Percentiles rank a stretch among this genome's conserved stretches.
Evolutionary conservation across 495 filamentous ascomycete species (phyloP).

Genomic region (Aspergillus cavernicola): DNA sequence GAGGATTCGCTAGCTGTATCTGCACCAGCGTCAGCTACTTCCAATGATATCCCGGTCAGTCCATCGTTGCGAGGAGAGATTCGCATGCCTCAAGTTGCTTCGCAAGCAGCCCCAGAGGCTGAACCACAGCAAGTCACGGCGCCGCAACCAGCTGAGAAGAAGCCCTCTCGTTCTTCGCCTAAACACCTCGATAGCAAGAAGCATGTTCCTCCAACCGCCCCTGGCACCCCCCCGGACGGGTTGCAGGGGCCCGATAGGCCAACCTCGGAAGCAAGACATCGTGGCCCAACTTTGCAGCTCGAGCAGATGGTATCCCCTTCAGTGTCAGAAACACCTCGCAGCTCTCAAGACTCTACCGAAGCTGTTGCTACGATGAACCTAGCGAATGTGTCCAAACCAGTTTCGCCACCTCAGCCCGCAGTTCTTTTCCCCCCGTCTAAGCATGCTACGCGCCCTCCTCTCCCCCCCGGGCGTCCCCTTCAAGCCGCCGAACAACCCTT

Average conservation of each 20-base stretch:
- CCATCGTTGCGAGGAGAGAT: constrained; percentile 20
- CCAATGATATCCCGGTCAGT: constrained; percentile 17
- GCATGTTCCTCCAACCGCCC: constrained; percentile 10
- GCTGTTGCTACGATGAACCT: constrained; percentile 11
- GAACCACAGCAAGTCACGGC: constrained; percentile 18
- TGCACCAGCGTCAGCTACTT: constrained; percentile 14
- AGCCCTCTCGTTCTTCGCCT: neutral
- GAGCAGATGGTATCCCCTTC: constrained; percentile 20
- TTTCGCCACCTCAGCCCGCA: constrained; percentile 18
- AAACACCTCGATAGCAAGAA: constrained; percentile 10
- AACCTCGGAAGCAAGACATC: constrained; percentile 8
- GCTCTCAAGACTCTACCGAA: constrained; percentile 19
- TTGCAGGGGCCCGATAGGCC: constrained; percentile 13
- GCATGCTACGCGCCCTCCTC: constrained; percentile 30
- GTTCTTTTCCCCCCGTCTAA: constrained; percentile 23
- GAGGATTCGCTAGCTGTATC: constrained; percentile 23
- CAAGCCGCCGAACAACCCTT: constrained; percentile 37
- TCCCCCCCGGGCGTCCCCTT: constrained; percentile 23
- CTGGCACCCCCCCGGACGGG: constrained; percentile 12
- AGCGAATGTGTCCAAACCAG: constrained; percentile 14
- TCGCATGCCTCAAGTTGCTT: constrained; percentile 9
- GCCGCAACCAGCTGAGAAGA: constrained; percentile 10
- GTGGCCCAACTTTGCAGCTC: constrained; percentile 2
- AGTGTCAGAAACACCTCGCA: constrained; percentile 21
- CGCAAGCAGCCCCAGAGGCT: constrained; percentile 20